Evolutionary conservation across 2,329 filamentous ascomycete species (phyloP), one percentile per base, ranked within the genome.

Genomic region (Incumbomyces delicatus): DNA sequence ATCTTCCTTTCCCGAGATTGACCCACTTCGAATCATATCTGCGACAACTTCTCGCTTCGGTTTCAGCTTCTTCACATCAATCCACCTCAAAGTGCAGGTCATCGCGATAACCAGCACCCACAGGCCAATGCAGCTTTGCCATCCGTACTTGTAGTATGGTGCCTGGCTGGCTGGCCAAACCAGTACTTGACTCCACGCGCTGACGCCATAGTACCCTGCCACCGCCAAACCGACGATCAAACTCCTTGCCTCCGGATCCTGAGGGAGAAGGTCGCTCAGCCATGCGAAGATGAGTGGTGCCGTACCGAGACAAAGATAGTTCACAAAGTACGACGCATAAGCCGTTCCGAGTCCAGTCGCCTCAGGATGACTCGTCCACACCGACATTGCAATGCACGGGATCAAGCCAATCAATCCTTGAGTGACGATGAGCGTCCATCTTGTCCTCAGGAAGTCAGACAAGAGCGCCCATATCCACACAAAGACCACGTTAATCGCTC

Each of bases 401-500:
- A 74, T 60, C 2, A 74, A 58, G 1, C 67, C 72, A 41, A 76
- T 72, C 2, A 67, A 42, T 14, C 62, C 67, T 58, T 76, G 73
- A 2, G 61, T 54, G 6, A 76, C 60, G 27, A 76, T 70, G 5
- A 76, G 60, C 0, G 66, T 67, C 73, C 73, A 76, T 17, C 74
- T 60, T 0, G 72, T 74, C 32, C 65, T 64, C 1, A 76, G 53
- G 7, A 67, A 56, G 56, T 76, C 73, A 0, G 73, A 76, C 0
- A 75, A 55, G 2, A 74, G 64, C 1, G 72, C 73, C 72, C 73
- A 76, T 11, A 74, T 64, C 73, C 73, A 76, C 1, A 76, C 73
- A 46, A 71, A 73, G 0, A 68, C 61, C 2, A 74, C 69, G 14
- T 72, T 72, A 41, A 74, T 71, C 3, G 69, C 70, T 3, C 67